phyloP scores from a whole-genome alignment of 176 grass and related monocot species.

The Ananas comosus region DNA sequence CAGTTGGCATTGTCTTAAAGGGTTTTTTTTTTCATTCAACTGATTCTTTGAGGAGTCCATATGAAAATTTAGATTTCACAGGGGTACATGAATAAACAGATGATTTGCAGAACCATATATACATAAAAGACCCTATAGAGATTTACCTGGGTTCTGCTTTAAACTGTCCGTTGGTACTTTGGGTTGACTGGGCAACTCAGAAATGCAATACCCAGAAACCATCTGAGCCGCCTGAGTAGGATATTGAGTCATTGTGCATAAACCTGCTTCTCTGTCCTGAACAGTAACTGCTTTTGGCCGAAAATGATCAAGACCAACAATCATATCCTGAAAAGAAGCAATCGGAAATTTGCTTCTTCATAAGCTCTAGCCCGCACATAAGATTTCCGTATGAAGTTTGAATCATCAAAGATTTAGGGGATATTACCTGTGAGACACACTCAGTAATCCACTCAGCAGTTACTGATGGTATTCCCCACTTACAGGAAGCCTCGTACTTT shows the following conservation, averaged over 20 bases:
- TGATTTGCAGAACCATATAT: conserved; percentile 5
- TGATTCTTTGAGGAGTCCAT: too few species aligned
- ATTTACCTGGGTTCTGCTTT: conserved; percentile 46
- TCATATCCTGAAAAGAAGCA: conserved; percentile 45
- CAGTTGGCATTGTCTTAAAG: neutral
- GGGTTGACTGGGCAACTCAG: conserved; percentile 17
- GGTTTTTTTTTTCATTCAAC: neutral
- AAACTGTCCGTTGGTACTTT: conserved; percentile 20
- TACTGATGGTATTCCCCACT: conserved; percentile 41
- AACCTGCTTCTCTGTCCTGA: conserved; percentile 55
- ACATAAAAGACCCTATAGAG: neutral
- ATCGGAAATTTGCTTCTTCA: neutral
- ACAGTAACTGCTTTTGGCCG: conserved; percentile 37
- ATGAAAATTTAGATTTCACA: too few species aligned
- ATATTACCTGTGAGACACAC: conserved; percentile 66
- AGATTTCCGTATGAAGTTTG: neutral
- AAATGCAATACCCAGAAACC: conserved; percentile 29
- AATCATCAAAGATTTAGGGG: neutral
- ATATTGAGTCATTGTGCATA: conserved; percentile 58
- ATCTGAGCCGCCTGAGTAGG: conserved; percentile 43
- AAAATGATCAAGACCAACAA: conserved; percentile 60
- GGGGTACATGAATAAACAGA: conserved; percentile 3
- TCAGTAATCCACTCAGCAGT: conserved; percentile 78
- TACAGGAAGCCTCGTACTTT: conserved; percentile 63
- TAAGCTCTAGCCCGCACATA: neutral